Percentiles rank a stretch among this genome's conserved stretches.
Conservation (phyloP, 768 basidiomycete species). For the Mycena epipterygia region DNA sequence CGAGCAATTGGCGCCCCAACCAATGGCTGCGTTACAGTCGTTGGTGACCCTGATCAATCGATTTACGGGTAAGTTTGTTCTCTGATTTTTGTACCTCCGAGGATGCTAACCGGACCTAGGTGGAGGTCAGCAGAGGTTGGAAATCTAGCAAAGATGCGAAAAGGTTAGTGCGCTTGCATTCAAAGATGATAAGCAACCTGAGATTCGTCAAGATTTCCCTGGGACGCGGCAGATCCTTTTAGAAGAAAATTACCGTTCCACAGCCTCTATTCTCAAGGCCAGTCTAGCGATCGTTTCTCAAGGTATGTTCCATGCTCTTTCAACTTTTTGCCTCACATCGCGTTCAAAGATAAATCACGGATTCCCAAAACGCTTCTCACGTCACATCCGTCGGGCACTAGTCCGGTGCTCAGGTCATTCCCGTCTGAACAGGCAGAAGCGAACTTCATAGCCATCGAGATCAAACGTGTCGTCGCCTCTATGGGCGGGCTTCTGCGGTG, state of each 20-base stretch:
- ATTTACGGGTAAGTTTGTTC: slow-evolving; percentile 44
- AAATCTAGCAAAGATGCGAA: slow-evolving; percentile 80
- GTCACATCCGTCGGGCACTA: slow-evolving; percentile 71
- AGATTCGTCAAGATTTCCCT: slow-evolving; percentile 67
- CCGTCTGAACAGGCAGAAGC: slow-evolving; percentile 75
- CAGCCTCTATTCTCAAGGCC: slow-evolving; percentile 77
- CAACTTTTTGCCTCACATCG: background rate
- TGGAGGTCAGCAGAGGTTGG: slow-evolving; percentile 88
- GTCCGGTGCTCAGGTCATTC: slow-evolving; percentile 70
- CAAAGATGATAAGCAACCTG: background rate
- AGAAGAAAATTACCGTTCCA: slow-evolving; percentile 91
- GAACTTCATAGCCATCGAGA: slow-evolving; percentile 78
- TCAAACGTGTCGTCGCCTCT: slow-evolving; percentile 81
- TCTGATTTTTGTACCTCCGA: slow-evolving; percentile 1
- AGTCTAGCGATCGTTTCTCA: slow-evolving; percentile 86
- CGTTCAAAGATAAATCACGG: slow-evolving; percentile 73
- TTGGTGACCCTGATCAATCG: slow-evolving; percentile 94
- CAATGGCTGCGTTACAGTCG: slow-evolving; percentile 74
- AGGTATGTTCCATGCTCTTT: slow-evolving; percentile 60
- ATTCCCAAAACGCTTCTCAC: slow-evolving; percentile 82
- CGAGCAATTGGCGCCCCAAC: slow-evolving; percentile 66
- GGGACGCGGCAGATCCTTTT: slow-evolving; percentile 77
- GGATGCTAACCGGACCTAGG: background rate
- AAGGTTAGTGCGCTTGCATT: slow-evolving; percentile 54
- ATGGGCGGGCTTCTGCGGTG: slow-evolving; percentile 79